Base-by-base conservation (phyloP, 208 protist genomes). In the Crithidia acanthocephali region DNA sequence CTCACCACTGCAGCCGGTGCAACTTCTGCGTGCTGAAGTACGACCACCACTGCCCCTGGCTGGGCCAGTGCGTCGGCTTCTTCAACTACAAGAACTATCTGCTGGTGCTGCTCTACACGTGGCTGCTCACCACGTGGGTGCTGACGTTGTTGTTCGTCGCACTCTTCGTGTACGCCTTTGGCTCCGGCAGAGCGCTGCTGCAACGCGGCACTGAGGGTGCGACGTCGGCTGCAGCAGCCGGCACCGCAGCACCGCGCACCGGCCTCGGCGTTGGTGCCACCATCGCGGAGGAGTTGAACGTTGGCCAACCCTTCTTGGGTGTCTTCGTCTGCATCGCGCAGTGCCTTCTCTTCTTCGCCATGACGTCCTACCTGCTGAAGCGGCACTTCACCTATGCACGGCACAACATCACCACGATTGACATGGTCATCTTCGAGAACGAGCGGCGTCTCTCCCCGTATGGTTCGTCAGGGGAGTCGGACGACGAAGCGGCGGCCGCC, bases 1-100 rank as follows among this genome's bases (percentile, higher is more conserved):
- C 93, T 15, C 91, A 94, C 44, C 95, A 98, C 82, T 98, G 95
- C 76, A 93, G 89, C 61, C 75, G 79, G 8, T 98, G 95, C 85
- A 81, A 93, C 42, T 79, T 74, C 53, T 98, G 95, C 66, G 81
- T 97, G 0, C 79, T 95, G 56, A 91, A 93, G 77, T 98, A 96
- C 71, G 95, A 98, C 68, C 95, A 98, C 69, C 95, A 98, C 72
- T 98, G 94, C 76, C 93, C 95, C 2, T 98, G 95, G 93, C 77
- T 96, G 15, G 95, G 92, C 11, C 92, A 90, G 58, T 97, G 93
- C 68, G 86, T 98, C 2, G 95, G 95, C n/a, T 94, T 95, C 68
- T 93, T 89, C 63, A 98, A 98, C 80, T 96, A 97, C 80, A 97
- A 97, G 57, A 89, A 91, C 61, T 97, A 94, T 65, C 85, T 97